Percentiles rank a stretch among this genome's conserved stretches.
Conservation (phyloP, 2,329 filamentous ascomycete genomes). For the Metarhizium album region DNA sequence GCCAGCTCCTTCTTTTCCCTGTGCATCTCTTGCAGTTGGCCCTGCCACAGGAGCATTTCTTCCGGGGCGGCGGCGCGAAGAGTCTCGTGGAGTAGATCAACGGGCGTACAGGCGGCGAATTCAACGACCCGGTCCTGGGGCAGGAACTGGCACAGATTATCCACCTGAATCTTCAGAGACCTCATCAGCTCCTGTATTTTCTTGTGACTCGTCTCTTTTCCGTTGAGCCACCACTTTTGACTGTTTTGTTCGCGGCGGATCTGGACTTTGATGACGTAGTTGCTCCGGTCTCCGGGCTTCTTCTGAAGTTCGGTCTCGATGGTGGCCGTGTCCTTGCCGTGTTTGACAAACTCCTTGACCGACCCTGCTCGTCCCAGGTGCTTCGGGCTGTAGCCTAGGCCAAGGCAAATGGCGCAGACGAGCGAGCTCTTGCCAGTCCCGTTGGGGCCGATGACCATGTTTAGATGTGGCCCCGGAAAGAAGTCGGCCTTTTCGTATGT, state of each 20-base stretch:
- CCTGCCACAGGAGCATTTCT: slow-evolving; percentile 71
- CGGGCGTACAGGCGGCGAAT: slow-evolving; percentile 73
- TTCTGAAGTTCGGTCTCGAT: slow-evolving; percentile 87
- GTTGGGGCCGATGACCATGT: slow-evolving; percentile 99
- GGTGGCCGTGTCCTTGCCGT: slow-evolving; percentile 63
- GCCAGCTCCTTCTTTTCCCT: slow-evolving; percentile 55
- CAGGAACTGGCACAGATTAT: slow-evolving; percentile 94
- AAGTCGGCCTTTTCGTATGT: slow-evolving; percentile 92
- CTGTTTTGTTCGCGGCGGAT: slow-evolving; percentile 79
- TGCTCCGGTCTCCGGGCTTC: slow-evolving; percentile 45
- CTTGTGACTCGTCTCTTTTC: slow-evolving; percentile 49
- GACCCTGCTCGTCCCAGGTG: slow-evolving; percentile 79
- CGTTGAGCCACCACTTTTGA: slow-evolving; percentile 68
- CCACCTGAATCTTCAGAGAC: slow-evolving; percentile 80
- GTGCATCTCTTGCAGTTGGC: slow-evolving; percentile 60
- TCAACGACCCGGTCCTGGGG: slow-evolving; percentile 94
- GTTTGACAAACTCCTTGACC: slow-evolving; percentile 85
- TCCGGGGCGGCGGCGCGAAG: slow-evolving; percentile 77
- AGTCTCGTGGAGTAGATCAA: slow-evolving; percentile 76
- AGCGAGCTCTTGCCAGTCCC: slow-evolving; percentile 96
- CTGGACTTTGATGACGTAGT: slow-evolving; percentile 62
- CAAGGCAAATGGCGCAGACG: slow-evolving; percentile 91
- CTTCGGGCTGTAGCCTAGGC: slow-evolving; percentile 72
- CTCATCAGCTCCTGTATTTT: slow-evolving; percentile 56
- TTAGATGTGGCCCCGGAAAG: slow-evolving; percentile 79